Evolutionary conservation across 2,329 filamentous ascomycete species (phyloP).

Genomic region (Ceratocystis alfenasii): DNA sequence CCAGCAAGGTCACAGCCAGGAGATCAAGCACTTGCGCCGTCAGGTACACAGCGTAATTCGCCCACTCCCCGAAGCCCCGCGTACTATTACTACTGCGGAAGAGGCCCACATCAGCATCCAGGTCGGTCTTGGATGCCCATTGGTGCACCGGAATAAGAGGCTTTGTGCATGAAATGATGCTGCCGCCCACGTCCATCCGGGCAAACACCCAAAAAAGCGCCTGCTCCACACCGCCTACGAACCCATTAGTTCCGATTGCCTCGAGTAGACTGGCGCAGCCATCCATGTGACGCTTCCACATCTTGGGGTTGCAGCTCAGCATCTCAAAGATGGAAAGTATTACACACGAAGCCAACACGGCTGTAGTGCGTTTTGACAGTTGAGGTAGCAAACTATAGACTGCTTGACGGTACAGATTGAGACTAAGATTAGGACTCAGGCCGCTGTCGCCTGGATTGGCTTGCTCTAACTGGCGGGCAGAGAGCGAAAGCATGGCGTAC

Average conservation of each 20-base stretch:
- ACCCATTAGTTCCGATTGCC: slow-evolving; percentile 39
- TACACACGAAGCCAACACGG: slow-evolving; percentile 42
- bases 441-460: slow-evolving; percentile 27
- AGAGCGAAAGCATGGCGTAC: slow-evolving; percentile 40
- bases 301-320: slow-evolving; percentile 38
- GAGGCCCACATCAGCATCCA: slow-evolving; percentile 29
- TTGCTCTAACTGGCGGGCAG: slow-evolving; percentile 40
- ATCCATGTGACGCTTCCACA: slow-evolving; percentile 41
- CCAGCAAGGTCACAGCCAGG: slow-evolving; percentile 26
- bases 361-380: slow-evolving; percentile 36
- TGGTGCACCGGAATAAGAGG: slow-evolving; percentile 38
- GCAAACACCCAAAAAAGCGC: slow-evolving; percentile 45
- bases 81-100: slow-evolving; percentile 28
- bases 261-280: slow-evolving; percentile 41
- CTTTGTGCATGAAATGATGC: slow-evolving; percentile 39
- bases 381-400: slow-evolving; percentile 39
- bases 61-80: slow-evolving; percentile 36
- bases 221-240: slow-evolving; percentile 38
- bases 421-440: slow-evolving; percentile 27
- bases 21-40: slow-evolving; percentile 35
- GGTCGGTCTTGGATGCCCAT: slow-evolving; percentile 33
- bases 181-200: slow-evolving; percentile 44
- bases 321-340: slow-evolving; percentile 45
- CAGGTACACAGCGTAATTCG: slow-evolving; percentile 40
- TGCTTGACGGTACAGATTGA: slow-evolving; percentile 40